Conservation (phyloP, 2,329 filamentous ascomycete species). For the Mycosphaerella sp. region DNA sequence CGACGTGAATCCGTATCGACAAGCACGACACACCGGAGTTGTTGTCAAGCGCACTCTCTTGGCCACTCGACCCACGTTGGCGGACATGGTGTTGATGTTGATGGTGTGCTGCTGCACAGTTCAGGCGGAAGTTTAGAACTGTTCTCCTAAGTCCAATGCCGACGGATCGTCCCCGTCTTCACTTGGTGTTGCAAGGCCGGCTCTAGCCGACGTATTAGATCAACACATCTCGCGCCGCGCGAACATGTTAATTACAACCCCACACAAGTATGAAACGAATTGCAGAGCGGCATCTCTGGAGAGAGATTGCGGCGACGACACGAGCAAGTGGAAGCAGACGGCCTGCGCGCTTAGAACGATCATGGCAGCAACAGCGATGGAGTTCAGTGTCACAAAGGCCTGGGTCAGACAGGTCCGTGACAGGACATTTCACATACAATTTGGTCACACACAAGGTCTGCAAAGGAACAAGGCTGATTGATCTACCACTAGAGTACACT, state of each 20-base stretch:
- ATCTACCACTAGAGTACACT: conserved; percentile 51
- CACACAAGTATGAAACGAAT: conserved; percentile 13
- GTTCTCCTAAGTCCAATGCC: too few species aligned
- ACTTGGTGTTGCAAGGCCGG: not conserved
- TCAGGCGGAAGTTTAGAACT: too few species aligned
- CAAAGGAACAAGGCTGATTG: not conserved
- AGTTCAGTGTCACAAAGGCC: conserved; percentile 53
- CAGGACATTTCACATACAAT: not conserved
- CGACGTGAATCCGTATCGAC: conserved; percentile 23
- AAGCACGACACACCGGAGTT: conserved; percentile 21
- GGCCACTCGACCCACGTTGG: conserved; percentile 25
- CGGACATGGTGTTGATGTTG: conserved; percentile 21
- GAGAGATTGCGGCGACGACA: conserved; percentile 2
- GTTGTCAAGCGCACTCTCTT: conserved; percentile 31
- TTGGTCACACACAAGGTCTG: not conserved
- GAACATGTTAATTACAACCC: not conserved
- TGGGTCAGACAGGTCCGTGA: conserved; percentile 53
- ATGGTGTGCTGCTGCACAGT: not conserved
- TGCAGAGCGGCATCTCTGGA: conserved; percentile 8
- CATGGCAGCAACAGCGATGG: conserved; percentile 40
- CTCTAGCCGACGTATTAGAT: not conserved
- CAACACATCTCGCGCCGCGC: not conserved
- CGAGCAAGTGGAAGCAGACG: not conserved
- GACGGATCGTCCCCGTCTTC: not conserved
- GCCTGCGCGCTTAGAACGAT: conserved; percentile 1